Evolutionary conservation across 2,329 filamentous ascomycete genomes (phyloP), one percentile per base, ranked within the genome.

Genomic region (Colletotrichum sp.): DNA sequence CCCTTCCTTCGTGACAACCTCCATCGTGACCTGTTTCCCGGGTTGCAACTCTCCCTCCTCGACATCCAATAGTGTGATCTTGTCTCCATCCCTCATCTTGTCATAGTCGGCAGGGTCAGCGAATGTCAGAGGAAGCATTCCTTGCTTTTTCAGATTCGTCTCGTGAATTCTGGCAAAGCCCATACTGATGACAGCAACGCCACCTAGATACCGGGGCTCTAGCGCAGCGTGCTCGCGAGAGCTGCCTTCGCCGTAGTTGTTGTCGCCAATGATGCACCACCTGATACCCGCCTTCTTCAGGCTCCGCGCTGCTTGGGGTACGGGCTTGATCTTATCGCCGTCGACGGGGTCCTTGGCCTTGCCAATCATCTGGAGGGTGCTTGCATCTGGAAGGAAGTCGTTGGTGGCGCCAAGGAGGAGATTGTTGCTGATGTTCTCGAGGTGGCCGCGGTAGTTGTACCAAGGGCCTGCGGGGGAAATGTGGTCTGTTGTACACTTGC

Each of bases 111-210:
- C 92, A 70, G 93, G 92, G 82, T 95, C 89, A 71, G 89, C 85
- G 88, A 96, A 95, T 76, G 93, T 95, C 79, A 96, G 88, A 80
- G 81, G 78, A 16, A 82, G 75, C 79, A 82, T 80, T 1, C 78
- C 81, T 89, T 96, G 95, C 92, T 97, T 97, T 93, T 97, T 97
- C 85, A 98, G 89, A 89, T 97, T 97, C 85, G 95, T 96, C 90
- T 97, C 95, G 90, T 97, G 95, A 83, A 97, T 97, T 90, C 95
- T 93, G 81, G 95, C 95, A 86, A 98, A 97, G 77, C 91, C 93
- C 86, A 93, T 92, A 84, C 92, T 93, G 82, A 97, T 95, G 85
- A 97, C 94, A 79, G 95, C 93, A 80, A 96, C 90, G 85, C 95
- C 95, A 80, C 95, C 95, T 77, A 97, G 90, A 88, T 96, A 95